Conservation (phyloP, 495 filamentous ascomycete genomes). For the Tuber aestivum region DNA sequence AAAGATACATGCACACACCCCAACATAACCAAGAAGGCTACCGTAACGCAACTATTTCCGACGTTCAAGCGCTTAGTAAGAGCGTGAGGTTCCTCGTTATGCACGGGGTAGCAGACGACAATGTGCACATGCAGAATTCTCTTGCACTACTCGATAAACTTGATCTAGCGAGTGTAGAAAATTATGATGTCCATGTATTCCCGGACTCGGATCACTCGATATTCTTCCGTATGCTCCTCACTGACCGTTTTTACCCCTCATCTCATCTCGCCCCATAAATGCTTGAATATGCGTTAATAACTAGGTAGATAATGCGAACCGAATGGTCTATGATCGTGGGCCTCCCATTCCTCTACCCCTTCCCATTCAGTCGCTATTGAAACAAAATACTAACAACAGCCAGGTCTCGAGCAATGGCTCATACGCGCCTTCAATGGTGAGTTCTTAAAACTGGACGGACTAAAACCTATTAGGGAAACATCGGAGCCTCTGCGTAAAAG, state of each 20-base stretch:
- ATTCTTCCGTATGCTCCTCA: constrained; percentile 58
- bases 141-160: constrained; percentile 79
- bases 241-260: neutral
- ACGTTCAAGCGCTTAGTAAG: constrained; percentile 60
- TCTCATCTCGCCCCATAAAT: neutral
- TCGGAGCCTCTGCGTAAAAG: neutral
- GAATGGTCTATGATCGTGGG: constrained; percentile 92
- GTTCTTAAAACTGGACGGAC: constrained; percentile 68
- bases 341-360: constrained; percentile 21
- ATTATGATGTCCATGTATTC: constrained; percentile 95
- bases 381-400: constrained; percentile 37
- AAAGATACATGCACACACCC: constrained; percentile 91
- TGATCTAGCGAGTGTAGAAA: constrained; percentile 76
- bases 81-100: constrained; percentile 86
- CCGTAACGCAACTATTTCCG: constrained; percentile 62
- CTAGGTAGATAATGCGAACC: constrained; percentile 65
- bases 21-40: constrained; percentile 75
- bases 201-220: constrained; percentile 96
- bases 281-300: neutral
- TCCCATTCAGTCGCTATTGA: neutral
- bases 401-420: constrained; percentile 86
- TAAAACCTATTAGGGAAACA: constrained; percentile 52
- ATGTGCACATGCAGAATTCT: constrained; percentile 93
- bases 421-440: constrained; percentile 97
- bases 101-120: constrained; percentile 93